Percentiles rank a stretch among this genome's conserved stretches.
phyloP scores from a whole-genome alignment of 2,329 filamentous ascomycete species.

The Calonectria honghensis region DNA sequence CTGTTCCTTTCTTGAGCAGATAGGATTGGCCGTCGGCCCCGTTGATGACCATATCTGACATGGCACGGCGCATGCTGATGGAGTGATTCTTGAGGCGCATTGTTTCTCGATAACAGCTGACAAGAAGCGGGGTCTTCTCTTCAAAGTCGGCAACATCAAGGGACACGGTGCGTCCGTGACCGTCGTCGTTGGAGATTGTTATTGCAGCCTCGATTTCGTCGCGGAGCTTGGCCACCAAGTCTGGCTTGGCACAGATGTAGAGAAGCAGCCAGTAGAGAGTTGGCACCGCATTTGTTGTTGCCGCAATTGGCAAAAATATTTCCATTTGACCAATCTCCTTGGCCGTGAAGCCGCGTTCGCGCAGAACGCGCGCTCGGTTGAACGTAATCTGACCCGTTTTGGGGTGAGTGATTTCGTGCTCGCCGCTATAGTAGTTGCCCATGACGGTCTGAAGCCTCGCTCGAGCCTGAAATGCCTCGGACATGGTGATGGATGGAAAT shows the following conservation, averaged over 20 bases:
- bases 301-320: slow-evolving; percentile 54
- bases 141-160: slow-evolving; percentile 63
- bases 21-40: slow-evolving; percentile 52
- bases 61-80: slow-evolving; percentile 63
- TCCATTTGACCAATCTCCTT: slow-evolving; percentile 57
- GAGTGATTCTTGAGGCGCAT: slow-evolving; percentile 64
- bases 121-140: slow-evolving; percentile 63
- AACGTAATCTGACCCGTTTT: slow-evolving; percentile 54
- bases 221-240: slow-evolving; percentile 48
- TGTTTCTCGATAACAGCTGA: slow-evolving; percentile 67
- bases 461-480: slow-evolving; percentile 56
- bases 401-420: slow-evolving; percentile 49
- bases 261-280: slow-evolving; percentile 61
- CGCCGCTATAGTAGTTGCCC: slow-evolving; percentile 56
- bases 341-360: slow-evolving; percentile 55
- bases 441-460: slow-evolving; percentile 53
- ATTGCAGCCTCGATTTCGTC: slow-evolving; percentile 45
- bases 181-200: background rate
- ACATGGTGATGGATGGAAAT: slow-evolving; percentile 56
- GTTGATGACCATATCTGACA: slow-evolving; percentile 62
- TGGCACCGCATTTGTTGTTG: slow-evolving; percentile 61
- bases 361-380: slow-evolving; percentile 55
- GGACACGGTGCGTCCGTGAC: slow-evolving; percentile 34
- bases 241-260: slow-evolving; percentile 55
- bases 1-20: slow-evolving; percentile 56